Base-by-base conservation (phyloP, 768 basidiomycete species). In the Trametes cubensis region DNA sequence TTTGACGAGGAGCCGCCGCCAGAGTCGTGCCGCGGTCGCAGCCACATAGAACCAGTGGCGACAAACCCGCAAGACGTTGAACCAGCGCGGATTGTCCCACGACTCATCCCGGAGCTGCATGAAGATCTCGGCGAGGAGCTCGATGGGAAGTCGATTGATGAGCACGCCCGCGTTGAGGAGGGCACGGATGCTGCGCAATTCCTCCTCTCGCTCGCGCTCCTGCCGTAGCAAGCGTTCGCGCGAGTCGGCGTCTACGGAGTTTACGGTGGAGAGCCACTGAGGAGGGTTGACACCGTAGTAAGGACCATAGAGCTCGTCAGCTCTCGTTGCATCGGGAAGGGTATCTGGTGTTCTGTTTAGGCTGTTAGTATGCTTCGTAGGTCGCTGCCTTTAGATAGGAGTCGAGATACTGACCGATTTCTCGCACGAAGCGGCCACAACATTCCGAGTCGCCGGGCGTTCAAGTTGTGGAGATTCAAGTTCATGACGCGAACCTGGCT, bases 71-170 rank as follows among this genome's bases (percentile, higher is more conserved):
- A 51, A 30, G 14, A 51, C 18, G 30, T 18, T 38, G 21, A 38
- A 18, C 49, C 49, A 51, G 18, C 11, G 20, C 15, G 21, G 49
- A 18, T 38, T 11, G n/a, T 38, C 49, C 28, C 21, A 18, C 2
- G 30, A 34, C 34, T 34, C 49, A 25, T 34, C 21, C 49, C 38
- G 30, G 6, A 34, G 14, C 4, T 38, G 30, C 25, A 18, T 25
- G 46, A 57, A 49, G 14, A 57, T 57, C 13, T 47, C 25, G 39
- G 40, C 46, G 18, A 57, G 46, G 4, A 57, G 34, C 23, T 57
- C 56, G 23, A 40, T 11, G 0, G 56, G 56, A 15, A 57, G 56
- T 14, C 45, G 45, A 21, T 57, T 57, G 46, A 57, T 48, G 34
- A 21, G 47, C 4, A 15, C 30, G 8, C 20, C 20, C 2, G 38